phyloP scores from a whole-genome alignment of 1,139 yeast genomes.

The Geotrichum aggregatum region DNA sequence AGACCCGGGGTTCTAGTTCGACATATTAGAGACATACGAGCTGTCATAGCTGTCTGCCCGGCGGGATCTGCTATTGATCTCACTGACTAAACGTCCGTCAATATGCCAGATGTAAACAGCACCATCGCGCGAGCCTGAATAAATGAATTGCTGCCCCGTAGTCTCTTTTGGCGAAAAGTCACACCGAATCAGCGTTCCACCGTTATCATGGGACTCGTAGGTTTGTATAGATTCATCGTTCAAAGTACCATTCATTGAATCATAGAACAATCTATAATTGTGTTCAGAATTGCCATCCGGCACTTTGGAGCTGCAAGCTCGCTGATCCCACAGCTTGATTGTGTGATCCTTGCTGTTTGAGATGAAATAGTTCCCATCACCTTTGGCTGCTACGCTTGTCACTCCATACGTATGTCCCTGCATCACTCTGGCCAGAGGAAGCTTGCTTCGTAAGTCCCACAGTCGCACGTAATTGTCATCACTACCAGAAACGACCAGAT shows the following conservation, averaged over 20 bases:
- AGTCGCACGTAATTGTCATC: conserved; percentile 79
- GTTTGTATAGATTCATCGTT: conserved; percentile 35
- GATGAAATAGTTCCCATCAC: conserved; percentile 33
- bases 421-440: conserved; percentile 41
- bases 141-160: conserved; percentile 35
- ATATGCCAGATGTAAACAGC: conserved; percentile 35
- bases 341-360: conserved; percentile 37
- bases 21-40: too few species aligned
- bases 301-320: conserved; percentile 25
- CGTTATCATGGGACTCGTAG: conserved; percentile 35
- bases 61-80: conserved; percentile 9
- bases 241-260: conserved; percentile 27
- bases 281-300: conserved; percentile 31
- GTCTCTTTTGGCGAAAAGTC: conserved; percentile 34
- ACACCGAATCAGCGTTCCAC: conserved; percentile 36
- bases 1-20: too few species aligned
- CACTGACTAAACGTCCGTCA: conserved; percentile 31
- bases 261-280: conserved; percentile 30
- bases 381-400: conserved; percentile 32
- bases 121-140: conserved; percentile 37
- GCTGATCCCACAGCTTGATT: conserved; percentile 37
- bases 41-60: conserved; percentile 6
- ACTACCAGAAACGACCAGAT: conserved; percentile 70
- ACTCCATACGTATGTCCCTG: conserved; percentile 68
- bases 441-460: conserved; percentile 60